phyloP scores from a whole-genome alignment of 441 rosid species.

The Brassica balearica region DNA sequence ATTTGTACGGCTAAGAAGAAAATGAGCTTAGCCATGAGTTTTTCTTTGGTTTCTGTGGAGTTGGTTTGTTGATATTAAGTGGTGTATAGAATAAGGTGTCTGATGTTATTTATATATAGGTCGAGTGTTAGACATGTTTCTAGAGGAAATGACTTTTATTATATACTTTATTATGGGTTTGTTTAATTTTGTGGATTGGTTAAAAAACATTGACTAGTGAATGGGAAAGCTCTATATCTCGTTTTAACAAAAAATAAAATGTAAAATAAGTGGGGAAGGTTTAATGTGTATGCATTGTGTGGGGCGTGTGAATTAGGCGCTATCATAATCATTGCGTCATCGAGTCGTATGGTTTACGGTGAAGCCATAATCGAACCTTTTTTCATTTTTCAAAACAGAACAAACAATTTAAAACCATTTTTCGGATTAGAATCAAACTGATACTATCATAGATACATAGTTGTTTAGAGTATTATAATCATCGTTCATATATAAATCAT shows the following conservation, averaged over 20 bases:
- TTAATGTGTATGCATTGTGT: conserved; percentile 10
- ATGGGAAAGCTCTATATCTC: neutral
- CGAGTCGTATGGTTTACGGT: conserved; percentile 39
- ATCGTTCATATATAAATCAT: no score
- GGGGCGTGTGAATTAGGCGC: neutral
- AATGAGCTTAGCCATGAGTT: conserved; percentile 45
- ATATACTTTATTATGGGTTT: neutral
- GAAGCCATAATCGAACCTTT: conserved; percentile 8
- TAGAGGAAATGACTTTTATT: neutral
- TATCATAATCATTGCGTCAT: conserved; percentile 38
- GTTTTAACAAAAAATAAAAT: neutral
- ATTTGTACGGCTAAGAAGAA: conserved; percentile 40
- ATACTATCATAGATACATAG: no score
- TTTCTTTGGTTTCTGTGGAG: neutral
- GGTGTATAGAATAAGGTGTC: conserved; percentile 8
- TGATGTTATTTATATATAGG: conserved; percentile 30
- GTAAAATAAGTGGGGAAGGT: neutral
- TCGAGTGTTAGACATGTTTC: conserved; percentile 9
- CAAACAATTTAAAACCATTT: no score
- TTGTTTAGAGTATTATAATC: no score
- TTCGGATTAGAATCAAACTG: neutral
- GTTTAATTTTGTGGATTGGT: conserved; percentile 18
- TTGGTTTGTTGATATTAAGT: neutral
- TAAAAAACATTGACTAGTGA: conserved; percentile 22
- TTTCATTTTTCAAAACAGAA: neutral